Conservation (phyloP, 1,284 basidiomycete species). For the Moesziomyces parantarcticus region DNA sequence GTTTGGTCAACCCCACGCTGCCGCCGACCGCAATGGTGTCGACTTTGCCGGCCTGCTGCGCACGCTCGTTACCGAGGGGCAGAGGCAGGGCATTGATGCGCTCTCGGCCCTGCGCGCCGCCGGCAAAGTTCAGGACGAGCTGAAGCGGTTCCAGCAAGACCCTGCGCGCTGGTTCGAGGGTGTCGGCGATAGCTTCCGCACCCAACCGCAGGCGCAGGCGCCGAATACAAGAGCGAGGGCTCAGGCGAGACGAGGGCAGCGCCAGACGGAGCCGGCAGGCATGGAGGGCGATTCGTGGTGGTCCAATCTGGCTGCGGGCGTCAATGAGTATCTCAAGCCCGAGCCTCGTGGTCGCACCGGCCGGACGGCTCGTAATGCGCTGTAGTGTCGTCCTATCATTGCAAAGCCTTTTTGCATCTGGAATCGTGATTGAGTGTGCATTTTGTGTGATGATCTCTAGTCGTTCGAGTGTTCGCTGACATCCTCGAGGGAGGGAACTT, state of each 20-base stretch:
- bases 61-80: conserved; percentile 30
- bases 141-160: conserved; percentile 32
- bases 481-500: conserved; percentile 15
- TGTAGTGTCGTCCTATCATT: conserved; percentile 1
- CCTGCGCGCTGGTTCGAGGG: conserved; percentile 39
- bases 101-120: conserved; percentile 35
- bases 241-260: conserved; percentile 6
- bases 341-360: conserved; percentile 9
- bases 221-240: conserved; percentile 19
- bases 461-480: conserved; percentile 31
- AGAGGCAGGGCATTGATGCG: conserved; percentile 46
- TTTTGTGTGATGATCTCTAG: background rate
- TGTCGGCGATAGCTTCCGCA: conserved; percentile 29
- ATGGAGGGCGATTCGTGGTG: conserved; percentile 31
- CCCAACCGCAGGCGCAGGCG: background rate
- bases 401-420: background rate
- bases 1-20: conserved; percentile 12
- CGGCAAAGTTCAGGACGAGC: conserved; percentile 41
- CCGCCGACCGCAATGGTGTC: conserved; percentile 9
- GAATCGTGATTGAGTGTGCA: no score
- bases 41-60: conserved; percentile 34
- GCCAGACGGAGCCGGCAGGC: background rate
- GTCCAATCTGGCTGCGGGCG: conserved; percentile 24
- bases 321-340: conserved; percentile 29
- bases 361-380: conserved; percentile 3